Percentiles rank a stretch among this genome's conserved stretches.
phyloP scores from a whole-genome alignment of 1,139 yeast genomes.

The Suhomyces terraborum region DNA sequence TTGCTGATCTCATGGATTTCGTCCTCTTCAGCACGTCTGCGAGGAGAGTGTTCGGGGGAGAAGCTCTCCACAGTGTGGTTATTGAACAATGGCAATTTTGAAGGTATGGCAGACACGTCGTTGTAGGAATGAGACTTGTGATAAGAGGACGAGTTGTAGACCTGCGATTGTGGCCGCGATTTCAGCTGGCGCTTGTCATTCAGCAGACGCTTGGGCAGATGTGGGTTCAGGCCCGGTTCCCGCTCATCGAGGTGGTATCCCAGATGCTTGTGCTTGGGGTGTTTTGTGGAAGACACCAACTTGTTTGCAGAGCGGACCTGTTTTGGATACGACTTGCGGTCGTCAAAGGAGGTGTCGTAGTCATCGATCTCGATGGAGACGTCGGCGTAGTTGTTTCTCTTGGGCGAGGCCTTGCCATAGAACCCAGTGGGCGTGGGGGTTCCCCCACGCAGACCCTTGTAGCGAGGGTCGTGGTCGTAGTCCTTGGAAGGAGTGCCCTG shows the following conservation, averaged over 20 bases:
- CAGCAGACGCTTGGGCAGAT: constrained; percentile 28
- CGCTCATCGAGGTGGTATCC: constrained; percentile 27
- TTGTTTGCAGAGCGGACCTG: constrained; percentile 23
- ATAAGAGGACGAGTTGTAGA: constrained; percentile 8
- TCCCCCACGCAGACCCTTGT: constrained; percentile 14
- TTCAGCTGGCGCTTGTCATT: constrained; percentile 12
- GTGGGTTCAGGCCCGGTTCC: constrained; percentile 38
- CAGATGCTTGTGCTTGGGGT: constrained; percentile 24
- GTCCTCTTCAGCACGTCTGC: constrained; percentile 18
- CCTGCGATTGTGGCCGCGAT: constrained; percentile 24
- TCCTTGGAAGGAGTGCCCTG: constrained; percentile 23
- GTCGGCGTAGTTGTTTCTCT: constrained; percentile 20
- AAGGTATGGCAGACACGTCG: constrained; percentile 18
- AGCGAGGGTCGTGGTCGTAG: constrained; percentile 3
- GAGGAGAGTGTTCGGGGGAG: constrained; percentile 30
- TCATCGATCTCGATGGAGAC: constrained; percentile 24
- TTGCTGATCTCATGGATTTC: constrained; percentile 34
- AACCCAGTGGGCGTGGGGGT: constrained; percentile 19
- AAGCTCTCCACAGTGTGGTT: constrained; percentile 32
- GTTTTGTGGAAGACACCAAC: constrained; percentile 23
- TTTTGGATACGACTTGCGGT: constrained; percentile 15
- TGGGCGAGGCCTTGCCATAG: constrained; percentile 17
- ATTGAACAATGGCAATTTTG: constrained; percentile 17
- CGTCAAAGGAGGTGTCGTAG: constrained; percentile 31
- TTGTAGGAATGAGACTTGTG: constrained; percentile 20